Evolutionary conservation across 2,329 filamentous ascomycete genomes (phyloP).

Genomic region (Sporothrix curviconia): DNA sequence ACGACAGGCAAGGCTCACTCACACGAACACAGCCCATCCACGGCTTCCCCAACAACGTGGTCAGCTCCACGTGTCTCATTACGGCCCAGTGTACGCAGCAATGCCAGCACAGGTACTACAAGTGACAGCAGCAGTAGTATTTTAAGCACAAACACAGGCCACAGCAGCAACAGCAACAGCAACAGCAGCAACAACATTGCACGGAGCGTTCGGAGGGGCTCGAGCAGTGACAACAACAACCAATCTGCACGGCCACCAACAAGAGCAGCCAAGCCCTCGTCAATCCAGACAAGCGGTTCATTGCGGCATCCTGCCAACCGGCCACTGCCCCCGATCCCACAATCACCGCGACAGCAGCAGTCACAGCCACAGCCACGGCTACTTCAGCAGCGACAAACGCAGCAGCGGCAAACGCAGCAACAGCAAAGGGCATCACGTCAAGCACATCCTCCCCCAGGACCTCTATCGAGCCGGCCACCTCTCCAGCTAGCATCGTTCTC

Average conservation of each 20-base stretch:
- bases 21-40: background rate
- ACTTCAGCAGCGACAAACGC: background rate
- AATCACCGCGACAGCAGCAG: background rate
- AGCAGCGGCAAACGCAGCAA: background rate
- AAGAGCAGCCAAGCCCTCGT: background rate
- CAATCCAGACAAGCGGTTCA: background rate
- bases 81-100: background rate
- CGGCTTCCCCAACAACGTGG: background rate
- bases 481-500: constrained; percentile 4
- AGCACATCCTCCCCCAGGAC: background rate
- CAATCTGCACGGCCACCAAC: background rate
- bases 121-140: background rate
- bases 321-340: background rate
- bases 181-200: background rate
- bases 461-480: constrained; percentile 1
- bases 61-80: background rate
- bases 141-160: no score
- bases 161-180: background rate
- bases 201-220: background rate
- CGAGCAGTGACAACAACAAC: background rate
- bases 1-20: background rate
- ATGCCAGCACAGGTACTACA: background rate
- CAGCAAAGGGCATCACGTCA: background rate
- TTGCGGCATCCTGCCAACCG: no score
- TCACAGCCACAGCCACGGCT: background rate